phyloP scores from a whole-genome alignment of 345 rosid species.

The Ceriops tagal region DNA sequence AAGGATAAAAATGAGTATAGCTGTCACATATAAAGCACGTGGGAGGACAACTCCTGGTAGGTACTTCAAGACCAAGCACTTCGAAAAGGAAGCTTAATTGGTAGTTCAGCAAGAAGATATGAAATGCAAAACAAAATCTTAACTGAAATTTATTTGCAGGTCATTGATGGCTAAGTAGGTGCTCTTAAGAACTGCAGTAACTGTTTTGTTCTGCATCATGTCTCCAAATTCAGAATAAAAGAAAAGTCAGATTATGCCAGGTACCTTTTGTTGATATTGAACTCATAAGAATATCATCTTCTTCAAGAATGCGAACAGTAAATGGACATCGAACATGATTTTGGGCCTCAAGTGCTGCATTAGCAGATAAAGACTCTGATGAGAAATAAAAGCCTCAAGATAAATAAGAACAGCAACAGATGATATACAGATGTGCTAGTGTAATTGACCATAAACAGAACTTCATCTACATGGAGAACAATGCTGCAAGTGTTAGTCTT shows the following conservation, averaged over 20 bases:
- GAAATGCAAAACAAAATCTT: background rate
- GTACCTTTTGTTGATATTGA: slow-evolving; percentile 64
- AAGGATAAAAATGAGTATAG: background rate
- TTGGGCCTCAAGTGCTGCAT: slow-evolving; percentile 75
- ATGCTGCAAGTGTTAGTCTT: background rate
- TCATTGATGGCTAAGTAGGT: background rate
- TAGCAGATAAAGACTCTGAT: slow-evolving; percentile 15
- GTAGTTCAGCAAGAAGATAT: background rate
- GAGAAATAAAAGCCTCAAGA: background rate
- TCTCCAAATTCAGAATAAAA: slow-evolving; percentile 4
- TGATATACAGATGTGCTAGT: background rate
- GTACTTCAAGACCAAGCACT: too few species aligned
- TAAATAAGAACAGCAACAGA: background rate
- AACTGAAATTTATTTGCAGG: too few species aligned
- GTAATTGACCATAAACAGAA: background rate
- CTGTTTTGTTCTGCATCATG: background rate
- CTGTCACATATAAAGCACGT: background rate
- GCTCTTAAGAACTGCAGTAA: background rate
- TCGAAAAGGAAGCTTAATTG: too few species aligned
- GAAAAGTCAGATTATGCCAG: background rate
- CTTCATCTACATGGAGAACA: background rate
- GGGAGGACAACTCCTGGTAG: too few species aligned
- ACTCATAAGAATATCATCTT: slow-evolving; percentile 55
- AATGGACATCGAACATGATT: slow-evolving; percentile 55
- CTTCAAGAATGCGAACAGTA: slow-evolving; percentile 57